These are phyloP conservation scores for Lactuca sativa DNA, from an alignment of 129 eudicot species.

Conservation along the genomic window DNA sequence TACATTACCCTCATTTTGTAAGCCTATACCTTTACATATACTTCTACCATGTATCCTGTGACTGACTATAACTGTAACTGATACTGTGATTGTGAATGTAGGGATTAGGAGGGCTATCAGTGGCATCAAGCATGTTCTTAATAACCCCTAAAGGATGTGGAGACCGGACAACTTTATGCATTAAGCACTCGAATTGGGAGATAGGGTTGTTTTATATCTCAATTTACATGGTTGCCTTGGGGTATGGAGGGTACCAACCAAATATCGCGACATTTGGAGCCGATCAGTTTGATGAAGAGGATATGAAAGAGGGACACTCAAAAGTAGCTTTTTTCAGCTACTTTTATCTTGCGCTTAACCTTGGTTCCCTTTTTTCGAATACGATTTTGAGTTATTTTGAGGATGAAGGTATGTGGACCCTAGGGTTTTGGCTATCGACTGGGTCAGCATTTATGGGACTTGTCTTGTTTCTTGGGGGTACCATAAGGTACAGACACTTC, in stretches of 20 bases:
- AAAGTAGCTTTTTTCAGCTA: conserved; percentile 90
- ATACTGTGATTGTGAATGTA: conserved; percentile 15
- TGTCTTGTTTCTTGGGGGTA: conserved; percentile 69
- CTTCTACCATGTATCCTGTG: background rate
- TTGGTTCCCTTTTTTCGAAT: conserved; percentile 86
- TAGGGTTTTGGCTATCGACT: conserved; percentile 84
- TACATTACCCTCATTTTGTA: background rate
- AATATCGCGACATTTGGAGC: conserved; percentile 95
- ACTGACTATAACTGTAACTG: background rate
- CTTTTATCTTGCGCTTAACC: conserved; percentile 84
- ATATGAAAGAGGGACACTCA: conserved; percentile 55
- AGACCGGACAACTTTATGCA: conserved; percentile 51
- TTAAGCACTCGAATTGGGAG: conserved; percentile 65
- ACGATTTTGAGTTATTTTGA: conserved; percentile 79
- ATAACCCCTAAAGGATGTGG: conserved; percentile 91
- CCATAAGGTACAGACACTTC: conserved; percentile 76
- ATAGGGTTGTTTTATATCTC: conserved; percentile 77
- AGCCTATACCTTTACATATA: background rate
- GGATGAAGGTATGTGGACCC: conserved; percentile 85
- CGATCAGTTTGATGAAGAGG: conserved; percentile 88
- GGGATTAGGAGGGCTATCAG: conserved; percentile 74
- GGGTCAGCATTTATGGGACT: conserved; percentile 73
- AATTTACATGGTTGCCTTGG: conserved; percentile 81
- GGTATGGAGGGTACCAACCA: conserved; percentile 97
- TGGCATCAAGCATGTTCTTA: conserved; percentile 65